phyloP scores from a whole-genome alignment of 1,284 basidiomycete genomes.

The Cutaneotrichosporon cavernicola region DNA sequence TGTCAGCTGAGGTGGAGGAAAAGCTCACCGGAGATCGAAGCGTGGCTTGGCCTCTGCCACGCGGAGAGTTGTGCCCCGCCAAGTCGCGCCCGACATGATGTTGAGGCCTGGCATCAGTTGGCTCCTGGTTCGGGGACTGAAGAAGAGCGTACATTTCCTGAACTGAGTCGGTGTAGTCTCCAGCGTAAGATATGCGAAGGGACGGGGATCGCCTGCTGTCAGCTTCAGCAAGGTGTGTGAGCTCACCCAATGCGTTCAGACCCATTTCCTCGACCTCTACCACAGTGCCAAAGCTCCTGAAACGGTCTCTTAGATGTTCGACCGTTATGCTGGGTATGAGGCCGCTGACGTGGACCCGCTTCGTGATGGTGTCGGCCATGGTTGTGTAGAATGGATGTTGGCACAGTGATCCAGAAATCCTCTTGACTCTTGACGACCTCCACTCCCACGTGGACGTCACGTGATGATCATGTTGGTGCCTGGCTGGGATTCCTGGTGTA shows the following conservation, averaged over 20 bases:
- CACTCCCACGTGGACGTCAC: slow-evolving; percentile 1
- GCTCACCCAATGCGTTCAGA: slow-evolving; percentile 47
- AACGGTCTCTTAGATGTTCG: slow-evolving; percentile 48
- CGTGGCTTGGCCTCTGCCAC: slow-evolving; percentile 48
- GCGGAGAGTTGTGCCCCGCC: slow-evolving; percentile 49
- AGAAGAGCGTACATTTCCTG: slow-evolving; percentile 41
- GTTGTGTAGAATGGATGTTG: neutral
- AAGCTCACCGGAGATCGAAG: slow-evolving; percentile 29
- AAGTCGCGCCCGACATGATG: slow-evolving; percentile 51
- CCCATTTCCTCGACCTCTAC: slow-evolving; percentile 42
- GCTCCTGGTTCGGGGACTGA: neutral
- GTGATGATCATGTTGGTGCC: neutral
- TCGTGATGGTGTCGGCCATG: slow-evolving; percentile 32
- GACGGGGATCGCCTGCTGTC: slow-evolving; percentile 42
- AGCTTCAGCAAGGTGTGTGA: neutral
- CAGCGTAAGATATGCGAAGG: slow-evolving; percentile 49
- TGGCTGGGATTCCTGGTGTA: neutral
- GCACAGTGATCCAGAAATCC: slow-evolving; percentile 11
- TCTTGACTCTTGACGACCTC: slow-evolving; percentile 2
- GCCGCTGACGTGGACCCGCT: slow-evolving; percentile 50
- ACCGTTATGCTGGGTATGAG: slow-evolving; percentile 47
- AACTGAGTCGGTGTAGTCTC: slow-evolving; percentile 45
- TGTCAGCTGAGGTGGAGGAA: neutral
- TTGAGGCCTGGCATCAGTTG: slow-evolving; percentile 40
- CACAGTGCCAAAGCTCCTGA: slow-evolving; percentile 47